A percentile compares a stretch with the other conserved stretches of the same genome.
Conservation (phyloP, 148 eudicot genomes). For the Agrostemma githago region DNA sequence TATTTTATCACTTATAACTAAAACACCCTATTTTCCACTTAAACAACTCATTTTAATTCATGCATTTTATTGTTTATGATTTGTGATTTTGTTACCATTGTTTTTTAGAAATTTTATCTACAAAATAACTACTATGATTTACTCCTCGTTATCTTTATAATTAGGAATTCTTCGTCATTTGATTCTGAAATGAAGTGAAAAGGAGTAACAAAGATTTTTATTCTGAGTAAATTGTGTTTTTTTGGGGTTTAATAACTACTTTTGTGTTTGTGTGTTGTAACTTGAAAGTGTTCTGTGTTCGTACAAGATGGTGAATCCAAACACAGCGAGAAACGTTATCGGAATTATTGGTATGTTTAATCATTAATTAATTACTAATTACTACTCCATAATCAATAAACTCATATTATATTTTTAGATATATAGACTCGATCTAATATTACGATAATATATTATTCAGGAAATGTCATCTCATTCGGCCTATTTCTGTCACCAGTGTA, state of each 20-base stretch:
- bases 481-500: slow-evolving; percentile 63
- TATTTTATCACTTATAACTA: neutral
- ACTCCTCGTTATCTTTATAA: neutral
- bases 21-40: neutral
- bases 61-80: neutral
- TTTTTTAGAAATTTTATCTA: neutral
- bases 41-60: neutral
- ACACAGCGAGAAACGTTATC: slow-evolving; percentile 11
- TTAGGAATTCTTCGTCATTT: neutral
- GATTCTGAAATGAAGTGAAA: no score
- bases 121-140: neutral
- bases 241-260: neutral
- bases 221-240: neutral
- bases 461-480: slow-evolving; percentile 57
- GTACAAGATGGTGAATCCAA: slow-evolving; percentile 26
- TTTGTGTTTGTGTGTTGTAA: neutral
- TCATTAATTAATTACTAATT: no score
- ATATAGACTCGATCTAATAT: no score
- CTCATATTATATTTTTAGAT: no score
- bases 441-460: slow-evolving; percentile 27
- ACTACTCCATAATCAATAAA: no score
- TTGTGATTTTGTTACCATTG: no score
- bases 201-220: no score
- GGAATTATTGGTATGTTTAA: slow-evolving; percentile 30
- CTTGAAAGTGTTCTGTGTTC: neutral